These are phyloP conservation scores for Thraustotheca clavata DNA, from an alignment of 352 stramenopile genomes.

Conservation along the genomic window DNA sequence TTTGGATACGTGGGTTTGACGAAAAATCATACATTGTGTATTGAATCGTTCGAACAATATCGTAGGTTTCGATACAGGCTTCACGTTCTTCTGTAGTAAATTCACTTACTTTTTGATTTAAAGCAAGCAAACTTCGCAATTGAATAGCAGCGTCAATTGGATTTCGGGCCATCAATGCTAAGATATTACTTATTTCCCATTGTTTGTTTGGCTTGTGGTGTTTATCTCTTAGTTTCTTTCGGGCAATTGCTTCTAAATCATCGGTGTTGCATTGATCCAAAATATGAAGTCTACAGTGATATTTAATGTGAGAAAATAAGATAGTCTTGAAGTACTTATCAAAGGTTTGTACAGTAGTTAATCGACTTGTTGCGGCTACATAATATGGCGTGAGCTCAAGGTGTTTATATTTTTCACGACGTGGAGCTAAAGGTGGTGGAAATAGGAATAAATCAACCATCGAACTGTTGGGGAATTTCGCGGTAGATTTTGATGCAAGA, in stretches of 20 bases:
- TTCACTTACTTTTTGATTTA: conserved; percentile 46
- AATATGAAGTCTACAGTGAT: conserved; percentile 4
- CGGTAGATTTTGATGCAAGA: neutral
- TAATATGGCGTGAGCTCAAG: conserved; percentile 13
- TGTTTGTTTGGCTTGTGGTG: conserved; percentile 42
- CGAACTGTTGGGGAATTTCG: neutral
- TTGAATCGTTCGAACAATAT: conserved; percentile 41
- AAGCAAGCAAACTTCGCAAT: conserved; percentile 43
- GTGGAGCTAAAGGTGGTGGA: conserved; percentile 6
- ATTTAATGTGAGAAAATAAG: neutral
- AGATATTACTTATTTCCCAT: conserved; percentile 43
- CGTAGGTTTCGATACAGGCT: neutral
- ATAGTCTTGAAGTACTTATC: conserved; percentile 13
- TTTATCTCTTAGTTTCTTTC: conserved; percentile 37
- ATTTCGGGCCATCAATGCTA: conserved; percentile 47
- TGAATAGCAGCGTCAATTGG: conserved; percentile 50
- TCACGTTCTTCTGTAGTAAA: conserved; percentile 25
- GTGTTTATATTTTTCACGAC: neutral
- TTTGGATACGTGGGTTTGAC: conserved; percentile 44
- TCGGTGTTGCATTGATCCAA: conserved; percentile 14
- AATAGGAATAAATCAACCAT: conserved; percentile 9
- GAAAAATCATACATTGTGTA: conserved; percentile 57
- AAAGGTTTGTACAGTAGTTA: conserved; percentile 3
- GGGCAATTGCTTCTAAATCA: conserved; percentile 34
- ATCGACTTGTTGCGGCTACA: neutral